Conservation (phyloP, 345 rosid species). For the Salix suchowensis region DNA sequence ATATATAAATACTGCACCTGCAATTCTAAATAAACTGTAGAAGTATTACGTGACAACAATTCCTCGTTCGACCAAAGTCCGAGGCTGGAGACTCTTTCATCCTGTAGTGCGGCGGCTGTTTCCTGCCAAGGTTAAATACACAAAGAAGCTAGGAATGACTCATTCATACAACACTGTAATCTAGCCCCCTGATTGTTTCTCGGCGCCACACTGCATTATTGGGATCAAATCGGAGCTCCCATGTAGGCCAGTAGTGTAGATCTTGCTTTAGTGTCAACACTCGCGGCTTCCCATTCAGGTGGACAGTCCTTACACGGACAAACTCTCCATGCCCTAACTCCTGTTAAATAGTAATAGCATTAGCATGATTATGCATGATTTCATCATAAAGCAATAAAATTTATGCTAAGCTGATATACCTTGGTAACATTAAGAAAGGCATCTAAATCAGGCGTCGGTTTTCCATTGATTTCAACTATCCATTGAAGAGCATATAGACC, state of each 20-base stretch:
- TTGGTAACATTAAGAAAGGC: conserved; percentile 62
- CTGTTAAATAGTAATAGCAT: conserved; percentile 31
- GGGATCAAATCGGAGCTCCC: conserved; percentile 85
- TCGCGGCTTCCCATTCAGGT: conserved; percentile 86
- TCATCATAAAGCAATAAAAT: neutral
- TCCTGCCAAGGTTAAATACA: neutral
- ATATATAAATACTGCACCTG: too few species aligned
- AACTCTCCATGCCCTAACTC: conserved; percentile 78
- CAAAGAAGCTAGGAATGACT: neutral
- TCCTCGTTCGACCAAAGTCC: too few species aligned
- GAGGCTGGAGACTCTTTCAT: neutral
- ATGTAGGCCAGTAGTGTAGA: conserved; percentile 93
- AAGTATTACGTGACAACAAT: too few species aligned
- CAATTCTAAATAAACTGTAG: too few species aligned
- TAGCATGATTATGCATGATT: neutral
- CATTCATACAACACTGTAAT: conserved; percentile 4
- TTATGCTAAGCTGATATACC: conserved; percentile 33
- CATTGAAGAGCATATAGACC: conserved; percentile 84
- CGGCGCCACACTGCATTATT: conserved; percentile 70
- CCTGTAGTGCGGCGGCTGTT: neutral
- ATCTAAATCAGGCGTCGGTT: conserved; percentile 73
- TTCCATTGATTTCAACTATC: conserved; percentile 94
- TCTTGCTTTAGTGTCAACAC: conserved; percentile 88
- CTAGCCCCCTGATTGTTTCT: conserved; percentile 48
- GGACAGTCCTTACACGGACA: conserved; percentile 77